Evolutionary conservation across 306 rosid genomes (phyloP).

Genomic region (Prunus fruticosa): DNA sequence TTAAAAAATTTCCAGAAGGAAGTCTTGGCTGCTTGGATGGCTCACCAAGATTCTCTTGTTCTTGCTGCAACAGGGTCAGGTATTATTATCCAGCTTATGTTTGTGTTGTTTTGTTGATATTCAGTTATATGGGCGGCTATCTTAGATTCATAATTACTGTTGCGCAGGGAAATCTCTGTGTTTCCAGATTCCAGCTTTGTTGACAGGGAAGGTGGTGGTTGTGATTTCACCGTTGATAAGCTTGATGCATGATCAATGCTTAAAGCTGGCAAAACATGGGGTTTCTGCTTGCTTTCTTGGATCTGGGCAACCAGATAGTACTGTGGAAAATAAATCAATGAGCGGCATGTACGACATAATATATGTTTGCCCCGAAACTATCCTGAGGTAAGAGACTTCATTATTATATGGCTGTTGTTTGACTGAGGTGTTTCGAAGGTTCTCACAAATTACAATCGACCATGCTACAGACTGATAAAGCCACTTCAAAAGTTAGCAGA

Average conservation of each 20-base stretch:
- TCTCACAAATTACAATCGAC: constrained; percentile 1
- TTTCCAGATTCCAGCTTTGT: constrained; percentile 89
- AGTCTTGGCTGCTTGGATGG: constrained; percentile 69
- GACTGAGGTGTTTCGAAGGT: background rate
- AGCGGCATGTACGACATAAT: constrained; percentile 71
- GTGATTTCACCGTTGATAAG: constrained; percentile 94
- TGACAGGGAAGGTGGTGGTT: constrained; percentile 92
- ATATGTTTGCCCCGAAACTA: constrained; percentile 88
- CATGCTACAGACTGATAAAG: constrained; percentile 56
- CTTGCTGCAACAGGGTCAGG: constrained; percentile 96
- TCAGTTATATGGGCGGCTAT: constrained; percentile 17
- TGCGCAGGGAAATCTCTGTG: constrained; percentile 86
- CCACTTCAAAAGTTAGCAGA: constrained; percentile 80
- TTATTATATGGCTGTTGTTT: background rate
- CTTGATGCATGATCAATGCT: constrained; percentile 95
- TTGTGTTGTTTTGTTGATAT: constrained; percentile 12
- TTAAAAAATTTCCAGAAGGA: constrained; percentile 81
- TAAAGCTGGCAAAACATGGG: constrained; percentile 68
- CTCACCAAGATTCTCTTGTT: constrained; percentile 71
- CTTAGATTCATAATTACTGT: constrained; percentile 16
- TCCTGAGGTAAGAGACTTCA: constrained; percentile 43
- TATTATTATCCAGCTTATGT: constrained; percentile 26
- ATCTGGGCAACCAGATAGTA: constrained; percentile 84
- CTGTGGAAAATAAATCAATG: constrained; percentile 87
- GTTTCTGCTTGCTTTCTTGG: constrained; percentile 94